These are phyloP conservation scores for Turnera subulata DNA, from an alignment of 345 rosid species.

Conservation along the genomic window DNA sequence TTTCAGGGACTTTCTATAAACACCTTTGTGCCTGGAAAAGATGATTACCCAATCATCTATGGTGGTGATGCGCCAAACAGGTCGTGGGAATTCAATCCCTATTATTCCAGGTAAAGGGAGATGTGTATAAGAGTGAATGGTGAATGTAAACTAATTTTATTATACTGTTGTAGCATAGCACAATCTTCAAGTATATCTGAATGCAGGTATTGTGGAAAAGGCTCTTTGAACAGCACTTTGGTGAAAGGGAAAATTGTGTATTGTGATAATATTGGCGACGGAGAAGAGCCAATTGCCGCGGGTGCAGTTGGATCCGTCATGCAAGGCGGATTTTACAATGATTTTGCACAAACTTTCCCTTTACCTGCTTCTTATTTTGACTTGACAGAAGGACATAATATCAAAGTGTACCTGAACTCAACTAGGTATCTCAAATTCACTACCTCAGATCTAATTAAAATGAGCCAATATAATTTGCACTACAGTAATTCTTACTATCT, in stretches of 20 bases:
- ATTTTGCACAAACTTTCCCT: slow-evolving; percentile 20
- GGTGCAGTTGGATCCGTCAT: slow-evolving; percentile 30
- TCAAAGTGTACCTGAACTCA: slow-evolving; percentile 20
- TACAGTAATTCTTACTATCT: too few relatives aligned
- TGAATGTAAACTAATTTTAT: too few relatives aligned
- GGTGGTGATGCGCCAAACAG: slow-evolving; percentile 30
- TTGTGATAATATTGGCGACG: slow-evolving; percentile 16
- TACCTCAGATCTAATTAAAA: neutral
- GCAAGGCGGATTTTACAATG: slow-evolving; percentile 7
- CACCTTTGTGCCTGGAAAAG: neutral
- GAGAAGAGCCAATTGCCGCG: slow-evolving; percentile 2
- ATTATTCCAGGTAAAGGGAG: slow-evolving; percentile 24
- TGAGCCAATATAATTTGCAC: too few relatives aligned
- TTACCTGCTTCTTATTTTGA: slow-evolving; percentile 20
- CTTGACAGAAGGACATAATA: slow-evolving; percentile 1
- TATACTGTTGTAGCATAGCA: too few relatives aligned
- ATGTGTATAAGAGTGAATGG: too few relatives aligned
- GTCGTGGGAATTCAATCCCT: slow-evolving; percentile 11
- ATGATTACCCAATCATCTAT: slow-evolving; percentile 17
- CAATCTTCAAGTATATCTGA: neutral
- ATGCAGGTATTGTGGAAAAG: slow-evolving; percentile 15
- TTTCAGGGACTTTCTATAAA: slow-evolving; percentile 25
- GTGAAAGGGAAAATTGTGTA: slow-evolving; percentile 37
- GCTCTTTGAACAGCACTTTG: slow-evolving; percentile 22
- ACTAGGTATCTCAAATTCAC: slow-evolving; percentile 20